Base-by-base conservation (phyloP, 169 alveolate species). In the Babesia gibsoni region DNA sequence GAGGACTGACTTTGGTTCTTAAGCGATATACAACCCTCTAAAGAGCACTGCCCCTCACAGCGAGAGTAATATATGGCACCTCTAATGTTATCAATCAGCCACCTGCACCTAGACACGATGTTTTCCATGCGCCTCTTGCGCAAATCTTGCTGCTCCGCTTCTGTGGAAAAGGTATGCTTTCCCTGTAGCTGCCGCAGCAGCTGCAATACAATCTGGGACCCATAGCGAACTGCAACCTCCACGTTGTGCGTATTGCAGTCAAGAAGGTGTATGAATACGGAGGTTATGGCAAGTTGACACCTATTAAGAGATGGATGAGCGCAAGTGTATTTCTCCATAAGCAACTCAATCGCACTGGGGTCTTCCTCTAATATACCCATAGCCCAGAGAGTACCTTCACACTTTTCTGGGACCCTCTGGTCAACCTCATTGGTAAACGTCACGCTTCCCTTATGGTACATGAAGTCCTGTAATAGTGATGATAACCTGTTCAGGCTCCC, bases 241-340 rank as follows among this genome's bases (percentile, higher is more conserved):
- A 63, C 45, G 3, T 37, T 10, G 23, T 35, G 12, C 41, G 12
- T 20, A 22, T 36, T 25, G 45, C 29, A 2, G 22, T 41, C 58
- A 29, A 49, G 42, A 4, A 77, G 67, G 45, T 77, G 86, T 6
- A 65, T 77, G 39, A 77, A 77, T 0, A 77, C 67, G 6, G 82
- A 73, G 25, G 35, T 20, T 3, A 77, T 39, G 41, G 61, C 30
- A 36, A 50, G 27, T 20, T 66, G 67, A 33, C 67, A 66, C 0
- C 3, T 7, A n/a, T 52, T 37, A 1, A 77, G 59, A 29, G 61
- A 52, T 2, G 86, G 74, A 48, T 67, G 72, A 1, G 49, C 57
- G 23, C 25, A 45, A 54, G 45, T 29, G 52, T 50, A 50, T 23
- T 39, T 25, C 27, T 59, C 70, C 9, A 41, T 23, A 22, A 73